Conservation (phyloP, 768 basidiomycete species). For the Lactarius sanguifluus region DNA sequence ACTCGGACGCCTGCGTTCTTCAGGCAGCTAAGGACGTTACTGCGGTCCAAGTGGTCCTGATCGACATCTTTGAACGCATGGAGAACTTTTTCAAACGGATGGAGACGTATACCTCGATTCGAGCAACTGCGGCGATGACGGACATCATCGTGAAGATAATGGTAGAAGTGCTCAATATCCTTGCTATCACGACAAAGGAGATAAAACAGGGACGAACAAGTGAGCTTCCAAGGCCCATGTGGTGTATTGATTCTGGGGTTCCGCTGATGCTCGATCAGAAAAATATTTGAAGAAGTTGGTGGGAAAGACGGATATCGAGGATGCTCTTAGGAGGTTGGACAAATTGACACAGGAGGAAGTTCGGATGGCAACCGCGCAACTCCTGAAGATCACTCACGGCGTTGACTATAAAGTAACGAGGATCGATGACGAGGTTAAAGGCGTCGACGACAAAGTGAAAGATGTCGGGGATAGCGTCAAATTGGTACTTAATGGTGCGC, state of each 20-base stretch:
- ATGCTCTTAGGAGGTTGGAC: neutral
- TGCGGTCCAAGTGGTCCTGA: neutral
- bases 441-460: neutral
- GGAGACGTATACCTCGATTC: neutral
- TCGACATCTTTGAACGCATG: conserved; percentile 1
- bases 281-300: neutral
- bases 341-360: neutral
- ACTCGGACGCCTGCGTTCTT: too few relatives aligned
- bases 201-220: conserved; percentile 5
- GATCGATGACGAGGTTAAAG: neutral
- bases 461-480: neutral
- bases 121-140: neutral
- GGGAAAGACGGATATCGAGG: conserved; percentile 2
- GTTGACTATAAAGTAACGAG: neutral
- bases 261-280: neutral
- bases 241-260: too few relatives aligned
- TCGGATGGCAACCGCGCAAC: neutral
- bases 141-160: conserved; percentile 4
- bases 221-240: neutral
- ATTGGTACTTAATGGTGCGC: neutral
- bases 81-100: conserved; percentile 2
- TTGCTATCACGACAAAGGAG: conserved; percentile 1
- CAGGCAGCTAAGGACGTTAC: neutral
- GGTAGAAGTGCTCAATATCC: conserved; percentile 8
- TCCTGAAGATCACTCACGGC: neutral